phyloP scores from a whole-genome alignment of 306 rosid genomes.

The Styphnolobium japonicum region DNA sequence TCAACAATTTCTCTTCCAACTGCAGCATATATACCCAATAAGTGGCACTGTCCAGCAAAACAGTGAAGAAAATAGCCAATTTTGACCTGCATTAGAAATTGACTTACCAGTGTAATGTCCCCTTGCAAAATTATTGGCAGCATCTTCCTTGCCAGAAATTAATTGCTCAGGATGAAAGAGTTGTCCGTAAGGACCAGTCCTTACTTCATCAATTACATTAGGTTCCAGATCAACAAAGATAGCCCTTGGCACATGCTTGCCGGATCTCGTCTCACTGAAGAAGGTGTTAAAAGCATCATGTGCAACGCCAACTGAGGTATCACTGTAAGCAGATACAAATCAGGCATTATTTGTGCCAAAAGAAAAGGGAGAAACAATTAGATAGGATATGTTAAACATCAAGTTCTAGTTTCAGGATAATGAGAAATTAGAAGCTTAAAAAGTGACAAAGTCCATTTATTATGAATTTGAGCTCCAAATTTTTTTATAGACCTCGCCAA shows the following conservation, averaged over 20 bases:
- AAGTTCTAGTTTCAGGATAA: not conserved
- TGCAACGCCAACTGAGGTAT: conserved; percentile 47
- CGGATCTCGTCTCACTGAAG: conserved; percentile 72
- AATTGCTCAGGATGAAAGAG: conserved; percentile 83
- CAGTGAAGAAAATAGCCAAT: not conserved
- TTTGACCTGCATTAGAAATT: conserved; percentile 9
- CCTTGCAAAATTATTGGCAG: conserved; percentile 77
- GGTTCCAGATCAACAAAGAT: conserved; percentile 80
- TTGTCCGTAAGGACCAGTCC: conserved; percentile 62
- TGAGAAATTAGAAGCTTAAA: conserved; percentile 7
- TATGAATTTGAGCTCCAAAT: not conserved
- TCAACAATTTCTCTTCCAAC: conserved; percentile 76
- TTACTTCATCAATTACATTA: conserved; percentile 68
- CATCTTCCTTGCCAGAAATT: conserved; percentile 79
- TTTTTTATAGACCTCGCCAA: not conserved
- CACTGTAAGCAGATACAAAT: conserved; percentile 54
- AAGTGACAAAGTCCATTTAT: not conserved
- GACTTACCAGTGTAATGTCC: conserved; percentile 70
- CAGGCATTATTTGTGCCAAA: conserved; percentile 13
- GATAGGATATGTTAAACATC: not conserved
- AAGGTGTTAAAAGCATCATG: conserved; percentile 70
- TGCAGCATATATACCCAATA: conserved; percentile 38
- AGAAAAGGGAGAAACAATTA: not conserved
- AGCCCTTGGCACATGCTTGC: conserved; percentile 73
- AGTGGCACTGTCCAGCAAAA: conserved; percentile 17